Percentiles rank a stretch among this genome's conserved stretches.
These are phyloP conservation scores for Euphrasia confusa DNA, from an alignment of 257 asterid genomes.

Conservation along the genomic window DNA sequence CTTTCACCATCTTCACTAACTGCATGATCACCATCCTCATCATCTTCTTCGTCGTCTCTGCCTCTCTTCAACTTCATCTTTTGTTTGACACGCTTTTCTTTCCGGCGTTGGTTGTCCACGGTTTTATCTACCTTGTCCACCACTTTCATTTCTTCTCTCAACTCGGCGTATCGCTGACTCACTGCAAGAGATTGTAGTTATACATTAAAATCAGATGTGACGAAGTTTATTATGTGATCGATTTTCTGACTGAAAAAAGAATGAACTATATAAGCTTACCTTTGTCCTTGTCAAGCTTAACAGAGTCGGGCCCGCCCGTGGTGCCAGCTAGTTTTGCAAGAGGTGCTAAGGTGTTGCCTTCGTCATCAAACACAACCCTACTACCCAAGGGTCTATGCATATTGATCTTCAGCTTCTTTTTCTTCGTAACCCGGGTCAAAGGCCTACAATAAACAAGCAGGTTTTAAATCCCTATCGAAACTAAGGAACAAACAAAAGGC, in stretches of 20 bases:
- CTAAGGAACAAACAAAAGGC: neutral
- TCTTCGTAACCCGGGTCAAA: constrained; percentile 64
- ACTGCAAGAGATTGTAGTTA: constrained; percentile 39
- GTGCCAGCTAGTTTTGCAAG: constrained; percentile 66
- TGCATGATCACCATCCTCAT: constrained; percentile 2
- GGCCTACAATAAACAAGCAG: constrained; percentile 36
- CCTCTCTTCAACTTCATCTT: constrained; percentile 69
- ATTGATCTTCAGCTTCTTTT: constrained; percentile 92
- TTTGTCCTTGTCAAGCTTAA: constrained; percentile 60
- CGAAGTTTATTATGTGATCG: too few species aligned
- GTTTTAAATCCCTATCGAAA: neutral
- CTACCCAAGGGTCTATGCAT: constrained; percentile 82
- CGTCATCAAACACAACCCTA: constrained; percentile 95
- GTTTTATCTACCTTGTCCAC: constrained; percentile 82
- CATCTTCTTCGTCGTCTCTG: constrained; percentile 38
- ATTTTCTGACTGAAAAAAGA: neutral
- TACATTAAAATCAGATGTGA: too few species aligned
- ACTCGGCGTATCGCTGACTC: constrained; percentile 48
- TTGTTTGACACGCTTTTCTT: constrained; percentile 67
- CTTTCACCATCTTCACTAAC: constrained; percentile 36
- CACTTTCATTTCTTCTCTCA: constrained; percentile 58
- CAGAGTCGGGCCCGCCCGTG: constrained; percentile 33
- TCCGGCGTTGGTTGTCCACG: constrained; percentile 54
- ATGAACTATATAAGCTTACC: constrained; percentile 37
- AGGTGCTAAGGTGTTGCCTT: constrained; percentile 79